Evolutionary conservation across 352 stramenopile genomes (phyloP).

Genomic region (Pythium scleroteichum): DNA sequence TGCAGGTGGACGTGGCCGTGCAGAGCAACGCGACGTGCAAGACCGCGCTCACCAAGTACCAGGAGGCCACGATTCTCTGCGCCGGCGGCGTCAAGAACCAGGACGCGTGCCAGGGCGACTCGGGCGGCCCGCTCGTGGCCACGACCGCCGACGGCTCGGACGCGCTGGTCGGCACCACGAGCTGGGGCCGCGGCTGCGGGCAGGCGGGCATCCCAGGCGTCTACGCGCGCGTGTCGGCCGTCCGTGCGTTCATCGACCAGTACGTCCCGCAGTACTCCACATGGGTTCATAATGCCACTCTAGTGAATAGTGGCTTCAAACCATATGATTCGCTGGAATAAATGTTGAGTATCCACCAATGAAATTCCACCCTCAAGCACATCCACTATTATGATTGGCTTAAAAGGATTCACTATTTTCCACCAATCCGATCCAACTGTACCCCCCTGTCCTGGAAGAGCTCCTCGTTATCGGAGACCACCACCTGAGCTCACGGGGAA

Average conservation of each 20-base stretch:
- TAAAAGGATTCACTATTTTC: no score
- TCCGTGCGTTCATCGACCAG: slow-evolving; percentile 25
- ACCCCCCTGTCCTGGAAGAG: no score
- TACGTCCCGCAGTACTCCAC: slow-evolving; percentile 17
- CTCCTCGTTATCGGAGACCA: no score
- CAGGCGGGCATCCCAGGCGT: slow-evolving; percentile 33
- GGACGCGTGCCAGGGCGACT: slow-evolving; percentile 36
- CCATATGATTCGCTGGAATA: no score
- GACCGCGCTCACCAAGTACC: slow-evolving; percentile 14
- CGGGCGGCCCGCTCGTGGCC: slow-evolving; percentile 37
- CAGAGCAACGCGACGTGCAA: slow-evolving; percentile 32
- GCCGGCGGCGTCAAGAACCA: slow-evolving; percentile 32
- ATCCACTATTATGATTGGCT: no score
- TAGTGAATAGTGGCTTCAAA: no score
- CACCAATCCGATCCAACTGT: no score
- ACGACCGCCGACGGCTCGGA: slow-evolving; percentile 23
- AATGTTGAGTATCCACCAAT: no score
- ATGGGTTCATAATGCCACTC: no score
- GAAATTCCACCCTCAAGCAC: no score
- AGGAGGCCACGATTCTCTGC: slow-evolving; percentile 38
- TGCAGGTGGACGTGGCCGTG: slow-evolving; percentile 30
- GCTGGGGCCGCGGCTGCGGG: slow-evolving; percentile 43
- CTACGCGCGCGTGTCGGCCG: slow-evolving; percentile 36
- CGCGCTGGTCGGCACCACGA: slow-evolving; percentile 36
- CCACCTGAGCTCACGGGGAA: no score